Evolutionary conservation across 768 basidiomycete species (phyloP), one percentile per base, ranked within the genome.

Genomic region (Kondoa subrosea): DNA sequence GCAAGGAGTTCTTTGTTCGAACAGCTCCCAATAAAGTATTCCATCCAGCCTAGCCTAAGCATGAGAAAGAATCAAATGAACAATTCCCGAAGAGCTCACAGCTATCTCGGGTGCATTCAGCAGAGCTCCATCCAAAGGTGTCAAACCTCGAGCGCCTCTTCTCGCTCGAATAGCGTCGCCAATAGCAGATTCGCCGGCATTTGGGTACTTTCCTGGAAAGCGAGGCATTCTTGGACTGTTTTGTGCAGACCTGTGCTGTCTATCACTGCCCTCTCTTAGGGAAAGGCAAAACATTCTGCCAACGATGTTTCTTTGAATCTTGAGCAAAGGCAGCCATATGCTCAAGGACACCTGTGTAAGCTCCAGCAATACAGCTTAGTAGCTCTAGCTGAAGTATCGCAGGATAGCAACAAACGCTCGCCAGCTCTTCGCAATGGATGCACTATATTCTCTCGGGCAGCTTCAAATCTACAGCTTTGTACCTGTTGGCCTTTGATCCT

Each of bases 71-170:
- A 1, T 26, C 1, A 14, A 30, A 15, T 25, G n/a, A 21, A 29
- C 2, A 8, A 8, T 0, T 4, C 0, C 16, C 2, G 29, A 1
- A 31, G 21, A 8, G 65, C 73, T 66, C 8, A 73, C 73, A 4
- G 74, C 74, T 25, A 75, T 70, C 34, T 72, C 73, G n/a, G 76
- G 75, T 4, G 75, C 75, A 68, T 77, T 75, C 56, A 77, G 69
- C 3, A 77, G 70, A 14, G 73, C 70, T 34, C 75, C 74, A 69
- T 77, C 76, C 66, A 77, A 71, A 25, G 75, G 71, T 17, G 76
- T 77, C 57, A 77, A 69, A 1, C 74, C 76, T 8, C 76, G 70
- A 1, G 74, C 67, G 1, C 74, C 76, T 15, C 76, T 69, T 15
- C 76, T 71, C 15, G 70, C 73, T 14, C 75, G 73, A 56, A 77